phyloP scores from a whole-genome alignment of 805 yeast species.

The Myxozyma geophila region DNA sequence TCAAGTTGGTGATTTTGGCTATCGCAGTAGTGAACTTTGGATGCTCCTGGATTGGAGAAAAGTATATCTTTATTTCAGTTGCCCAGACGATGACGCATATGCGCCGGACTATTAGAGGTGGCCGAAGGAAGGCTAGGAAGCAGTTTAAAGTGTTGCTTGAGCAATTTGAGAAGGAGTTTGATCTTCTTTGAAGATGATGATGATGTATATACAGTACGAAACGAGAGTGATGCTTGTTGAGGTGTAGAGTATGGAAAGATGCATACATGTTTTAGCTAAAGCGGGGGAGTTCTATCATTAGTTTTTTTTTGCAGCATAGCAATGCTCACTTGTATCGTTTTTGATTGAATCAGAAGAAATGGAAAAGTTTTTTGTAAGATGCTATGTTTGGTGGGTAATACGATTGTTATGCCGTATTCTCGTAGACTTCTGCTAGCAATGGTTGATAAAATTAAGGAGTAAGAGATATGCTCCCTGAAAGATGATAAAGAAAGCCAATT shows the following conservation, averaged over 20 bases:
- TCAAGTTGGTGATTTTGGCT: conserved; percentile 57
- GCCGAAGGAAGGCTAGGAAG: conserved; percentile 42
- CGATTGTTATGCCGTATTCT: neutral
- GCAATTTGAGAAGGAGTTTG: conserved; percentile 21
- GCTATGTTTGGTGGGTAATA: neutral
- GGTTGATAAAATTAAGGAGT: too few species aligned
- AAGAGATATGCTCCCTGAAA: too few species aligned
- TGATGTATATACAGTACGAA: neutral
- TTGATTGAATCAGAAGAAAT: neutral
- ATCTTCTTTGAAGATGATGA: neutral
- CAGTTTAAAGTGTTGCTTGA: conserved; percentile 45
- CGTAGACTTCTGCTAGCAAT: too few species aligned
- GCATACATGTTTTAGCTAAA: too few species aligned
- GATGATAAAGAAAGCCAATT: too few species aligned
- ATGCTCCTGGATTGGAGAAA: conserved; percentile 54
- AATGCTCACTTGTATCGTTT: neutral
- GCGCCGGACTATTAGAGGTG: conserved; percentile 29
- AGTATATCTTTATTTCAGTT: conserved; percentile 49
- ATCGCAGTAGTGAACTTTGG: conserved; percentile 57
- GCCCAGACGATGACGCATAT: conserved; percentile 43
- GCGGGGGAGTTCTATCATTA: too few species aligned
- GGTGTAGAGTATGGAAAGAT: neutral
- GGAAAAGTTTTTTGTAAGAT: neutral
- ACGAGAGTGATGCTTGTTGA: neutral
- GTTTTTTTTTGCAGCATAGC: too few species aligned